Percentiles rank a stretch among this genome's conserved stretches.
Evolutionary conservation across 208 protist genomes (phyloP).

Genomic region (Spongospora subterranea): DNA sequence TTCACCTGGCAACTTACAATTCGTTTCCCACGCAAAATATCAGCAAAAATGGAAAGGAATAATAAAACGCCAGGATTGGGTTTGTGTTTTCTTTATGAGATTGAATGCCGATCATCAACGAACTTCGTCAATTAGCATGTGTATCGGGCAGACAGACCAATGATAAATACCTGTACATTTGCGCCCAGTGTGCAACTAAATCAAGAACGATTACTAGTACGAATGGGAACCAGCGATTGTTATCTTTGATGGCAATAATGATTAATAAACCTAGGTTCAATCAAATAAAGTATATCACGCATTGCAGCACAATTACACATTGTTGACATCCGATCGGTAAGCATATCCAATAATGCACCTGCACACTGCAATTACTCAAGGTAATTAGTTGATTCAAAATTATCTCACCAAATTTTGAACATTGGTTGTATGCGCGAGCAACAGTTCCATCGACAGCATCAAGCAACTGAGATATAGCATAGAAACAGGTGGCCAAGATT

Average conservation of each 20-base stretch:
- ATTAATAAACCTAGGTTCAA: slow-evolving; percentile 14
- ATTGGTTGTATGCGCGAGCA: slow-evolving; percentile 56
- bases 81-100: slow-evolving; percentile 51
- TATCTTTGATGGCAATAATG: slow-evolving; percentile 40
- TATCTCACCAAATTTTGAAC: slow-evolving; percentile 61
- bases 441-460: slow-evolving; percentile 63
- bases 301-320: neutral
- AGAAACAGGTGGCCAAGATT: slow-evolving; percentile 28
- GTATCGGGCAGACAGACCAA: neutral
- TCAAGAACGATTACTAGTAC: slow-evolving; percentile 45
- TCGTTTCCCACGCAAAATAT: slow-evolving; percentile 55
- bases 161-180: slow-evolving; percentile 52
- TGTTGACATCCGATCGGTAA: slow-evolving; percentile 63
- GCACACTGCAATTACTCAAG: neutral
- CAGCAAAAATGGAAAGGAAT: slow-evolving; percentile 17
- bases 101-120: slow-evolving; percentile 35
- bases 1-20: neutral
- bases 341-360: slow-evolving; percentile 62
- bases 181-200: slow-evolving; percentile 47
- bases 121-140: neutral
- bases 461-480: slow-evolving; percentile 59
- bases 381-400: neutral
- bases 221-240: neutral
- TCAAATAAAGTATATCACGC: neutral
- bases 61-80: slow-evolving; percentile 33